Conservation (phyloP, 1,284 basidiomycete species). For the Xanthoconium separans region DNA sequence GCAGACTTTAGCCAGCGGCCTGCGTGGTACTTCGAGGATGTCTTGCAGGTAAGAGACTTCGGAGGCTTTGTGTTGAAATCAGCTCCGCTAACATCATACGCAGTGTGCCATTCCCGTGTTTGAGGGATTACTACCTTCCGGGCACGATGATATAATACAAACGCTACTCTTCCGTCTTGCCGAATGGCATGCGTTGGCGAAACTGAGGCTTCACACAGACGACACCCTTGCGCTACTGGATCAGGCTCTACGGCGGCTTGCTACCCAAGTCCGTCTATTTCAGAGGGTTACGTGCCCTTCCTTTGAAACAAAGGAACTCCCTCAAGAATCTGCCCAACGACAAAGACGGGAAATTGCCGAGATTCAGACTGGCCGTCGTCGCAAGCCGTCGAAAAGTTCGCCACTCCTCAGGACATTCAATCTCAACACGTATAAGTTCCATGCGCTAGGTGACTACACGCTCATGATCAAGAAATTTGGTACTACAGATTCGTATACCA, state of each 20-base stretch:
- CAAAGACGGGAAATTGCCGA: not conserved
- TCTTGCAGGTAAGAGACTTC: too few relatives aligned
- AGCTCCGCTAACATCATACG: too few relatives aligned
- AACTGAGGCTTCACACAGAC: not conserved
- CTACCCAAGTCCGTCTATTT: not conserved
- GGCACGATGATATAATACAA: not conserved
- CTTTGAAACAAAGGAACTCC: not conserved
- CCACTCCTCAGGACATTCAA: not conserved
- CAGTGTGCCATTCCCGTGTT: conserved; percentile 11
- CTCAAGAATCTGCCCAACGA: not conserved
- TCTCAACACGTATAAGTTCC: not conserved
- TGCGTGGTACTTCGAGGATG: too few relatives aligned
- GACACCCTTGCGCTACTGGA: not conserved
- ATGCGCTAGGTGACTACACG: not conserved
- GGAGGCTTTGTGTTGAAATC: too few relatives aligned
- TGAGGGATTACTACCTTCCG: conserved; percentile 3
- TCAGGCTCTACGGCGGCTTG: not conserved
- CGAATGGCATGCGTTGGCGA: not conserved
- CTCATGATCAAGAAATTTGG: not conserved
- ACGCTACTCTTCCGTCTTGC: not conserved
- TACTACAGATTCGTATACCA: too few relatives aligned
- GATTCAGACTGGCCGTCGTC: not conserved
- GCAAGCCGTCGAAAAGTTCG: not conserved
- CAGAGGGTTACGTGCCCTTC: not conserved
- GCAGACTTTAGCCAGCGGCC: too few relatives aligned